These are phyloP conservation scores for Aspergillus conjunctus DNA, from an alignment of 495 filamentous ascomycete genomes.

Conservation along the genomic window DNA sequence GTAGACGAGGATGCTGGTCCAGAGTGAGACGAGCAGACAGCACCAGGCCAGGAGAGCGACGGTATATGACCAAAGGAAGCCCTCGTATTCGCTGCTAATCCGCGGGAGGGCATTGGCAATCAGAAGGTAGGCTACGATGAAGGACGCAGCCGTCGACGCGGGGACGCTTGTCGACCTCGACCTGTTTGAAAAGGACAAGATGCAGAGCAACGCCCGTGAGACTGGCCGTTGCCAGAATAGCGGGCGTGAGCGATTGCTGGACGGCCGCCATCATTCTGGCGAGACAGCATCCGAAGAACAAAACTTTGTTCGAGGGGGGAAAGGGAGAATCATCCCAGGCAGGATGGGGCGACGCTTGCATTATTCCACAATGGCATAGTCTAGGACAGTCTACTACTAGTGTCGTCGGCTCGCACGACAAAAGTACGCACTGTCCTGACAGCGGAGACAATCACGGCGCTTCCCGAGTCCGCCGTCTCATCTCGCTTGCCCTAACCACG, in stretches of 20 bases:
- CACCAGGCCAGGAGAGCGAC: constrained; percentile 3
- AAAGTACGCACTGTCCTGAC: too few relatives aligned
- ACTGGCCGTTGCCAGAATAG: constrained; percentile 10
- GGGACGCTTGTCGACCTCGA: constrained; percentile 8
- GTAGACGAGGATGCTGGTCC: constrained; percentile 2
- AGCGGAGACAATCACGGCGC: too few relatives aligned
- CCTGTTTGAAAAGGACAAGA: constrained; percentile 7
- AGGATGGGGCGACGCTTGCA: too few relatives aligned
- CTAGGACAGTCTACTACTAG: too few relatives aligned
- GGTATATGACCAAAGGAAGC: background rate
- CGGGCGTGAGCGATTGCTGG: constrained; percentile 9
- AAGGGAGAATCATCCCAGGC: too few relatives aligned
- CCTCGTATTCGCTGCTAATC: constrained; percentile 3
- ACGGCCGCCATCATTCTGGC: background rate
- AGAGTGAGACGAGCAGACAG: background rate
- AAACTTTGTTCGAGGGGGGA: background rate
- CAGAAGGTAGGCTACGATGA: background rate
- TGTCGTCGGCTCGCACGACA: too few relatives aligned
- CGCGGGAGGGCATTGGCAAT: constrained; percentile 2
- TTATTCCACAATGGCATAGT: too few relatives aligned
- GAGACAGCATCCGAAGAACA: background rate
- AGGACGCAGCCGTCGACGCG: background rate
- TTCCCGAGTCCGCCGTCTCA: too few relatives aligned
- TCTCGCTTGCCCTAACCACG: too few relatives aligned
- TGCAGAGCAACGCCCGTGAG: constrained; percentile 7